Evolutionary conservation across 768 basidiomycete genomes (phyloP), one percentile per base, ranked within the genome.

Genomic region (Russula lepida): DNA sequence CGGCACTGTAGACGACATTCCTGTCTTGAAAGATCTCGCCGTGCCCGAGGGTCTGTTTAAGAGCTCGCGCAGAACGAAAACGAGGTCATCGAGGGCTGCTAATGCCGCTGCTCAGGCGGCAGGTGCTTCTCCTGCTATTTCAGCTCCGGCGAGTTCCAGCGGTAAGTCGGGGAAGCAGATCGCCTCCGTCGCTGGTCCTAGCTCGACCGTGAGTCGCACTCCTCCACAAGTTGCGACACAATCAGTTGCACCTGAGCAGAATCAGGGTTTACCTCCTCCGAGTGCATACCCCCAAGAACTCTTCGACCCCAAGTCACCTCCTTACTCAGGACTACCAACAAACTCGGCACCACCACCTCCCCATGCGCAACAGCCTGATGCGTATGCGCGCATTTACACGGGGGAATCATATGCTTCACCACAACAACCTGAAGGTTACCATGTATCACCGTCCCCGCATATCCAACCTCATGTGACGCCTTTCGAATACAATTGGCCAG

Each of bases 41-140:
- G 85, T 90, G 19, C 89, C 89, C 44, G 85, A 87, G 35, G 87
- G 86, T 19, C 84, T 84, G 79, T 92, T 90, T 74, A 81, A 80
- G 69, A 88, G 86, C 71, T 88, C 89, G 50, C 84, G 89, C 52
- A 78, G 84, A 56, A 83, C 81, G 64, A 88, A 88, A 54, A 72
- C 70, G 68, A 69, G 77, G 21, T 54, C 62, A 65, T 47, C 76
- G 66, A 37, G 73, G 74, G 73, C 75, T 68, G 73, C 75, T 68
- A 72, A 79, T 70, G 73, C 82, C 65, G 78, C 82, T 68, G 74
- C 78, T 74, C 76, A 79, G 74, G 62, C 66, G 72, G 71, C 67
- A 75, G 70, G 60, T 70, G 69, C 66, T 69, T 47, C 47, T 19
- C 27, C 51, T 52, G 30, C 53, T 28, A n/a, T 41, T 8, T 17